Evolutionary conservation across 352 stramenopile genomes (phyloP), one percentile per base, ranked within the genome.

Genomic region (Phytophthora crassamura): DNA sequence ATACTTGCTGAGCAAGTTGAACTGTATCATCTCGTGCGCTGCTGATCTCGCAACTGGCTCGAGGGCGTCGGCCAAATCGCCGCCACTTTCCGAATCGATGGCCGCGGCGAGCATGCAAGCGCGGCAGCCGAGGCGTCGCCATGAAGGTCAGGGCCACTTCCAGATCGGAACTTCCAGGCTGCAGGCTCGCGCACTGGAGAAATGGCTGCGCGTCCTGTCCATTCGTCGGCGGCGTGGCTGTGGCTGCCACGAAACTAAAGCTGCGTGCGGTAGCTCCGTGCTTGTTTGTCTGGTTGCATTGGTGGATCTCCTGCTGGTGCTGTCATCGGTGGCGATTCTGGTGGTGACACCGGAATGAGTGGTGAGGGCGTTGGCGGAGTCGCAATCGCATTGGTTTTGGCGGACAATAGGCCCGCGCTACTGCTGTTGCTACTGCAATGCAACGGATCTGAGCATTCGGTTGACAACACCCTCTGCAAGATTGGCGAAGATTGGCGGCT

Each of bases 31-130:
- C 36, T 22, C 47, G 32, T 66, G 50, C 42, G 7, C 49, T 42
- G 42, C 38, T 39, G 50, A 58, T 58, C 52, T 33, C 35, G 53
- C 61, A 65, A 65, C 61, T 69, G 54, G 54, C 61, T 69, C 54
- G 61, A 64, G 61, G 61, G 54, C 53, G 47, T n/a, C 11, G 47
- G 61, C 54, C 64, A 72, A 72, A 72, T 72, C 58, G 64, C 33
- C 34, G 39, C 8, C 64, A 59, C 20, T 72, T 68, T 65, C 64
- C 64, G 15, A 63, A 49, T 48, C 33, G 43, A 72, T 72, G 51
- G 57, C 53, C 46, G 52, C 48, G 36, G 20, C 60, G 60, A 63
- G 46, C n/a, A 65, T 65, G 62, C 62, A 65, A 12, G 7, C 2
- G 14, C 15, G 12, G 39, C 7, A 36, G 49, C n/a, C 25, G 25